Evolutionary conservation across 441 rosid genomes (phyloP).

Genomic region (Erodium moschatum): DNA sequence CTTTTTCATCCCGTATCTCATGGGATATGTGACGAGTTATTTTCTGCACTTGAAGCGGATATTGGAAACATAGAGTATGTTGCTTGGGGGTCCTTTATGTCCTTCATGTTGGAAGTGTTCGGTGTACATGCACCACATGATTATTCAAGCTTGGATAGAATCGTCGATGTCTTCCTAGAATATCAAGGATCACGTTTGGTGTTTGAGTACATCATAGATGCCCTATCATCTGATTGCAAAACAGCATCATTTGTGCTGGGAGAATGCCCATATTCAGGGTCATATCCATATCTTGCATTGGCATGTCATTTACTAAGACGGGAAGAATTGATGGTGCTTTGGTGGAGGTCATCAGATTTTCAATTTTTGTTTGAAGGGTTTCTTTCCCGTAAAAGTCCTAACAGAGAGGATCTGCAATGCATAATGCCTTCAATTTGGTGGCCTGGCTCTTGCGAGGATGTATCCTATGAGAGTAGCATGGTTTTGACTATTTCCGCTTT

Average conservation of each 20-base stretch:
- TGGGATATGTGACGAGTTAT: constrained; percentile 70
- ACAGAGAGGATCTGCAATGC: constrained; percentile 76
- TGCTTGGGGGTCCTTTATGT: constrained; percentile 66
- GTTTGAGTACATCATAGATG: constrained; percentile 57
- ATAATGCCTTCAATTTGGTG: constrained; percentile 96
- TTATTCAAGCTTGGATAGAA: constrained; percentile 57
- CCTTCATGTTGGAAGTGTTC: constrained; percentile 70
- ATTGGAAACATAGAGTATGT: constrained; percentile 50
- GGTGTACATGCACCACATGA: constrained; percentile 71
- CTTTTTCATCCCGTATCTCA: constrained; percentile 56
- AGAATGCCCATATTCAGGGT: constrained; percentile 89
- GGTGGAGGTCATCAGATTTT: constrained; percentile 80
- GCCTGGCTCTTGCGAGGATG: constrained; percentile 91
- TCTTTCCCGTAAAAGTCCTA: constrained; percentile 67
- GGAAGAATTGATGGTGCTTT: constrained; percentile 64
- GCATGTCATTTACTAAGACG: constrained; percentile 76
- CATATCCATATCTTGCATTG: constrained; percentile 78
- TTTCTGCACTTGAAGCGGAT: constrained; percentile 51
- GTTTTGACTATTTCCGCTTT: constrained; percentile 62
- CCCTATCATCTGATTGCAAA: constrained; percentile 76
- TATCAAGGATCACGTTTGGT: constrained; percentile 47
- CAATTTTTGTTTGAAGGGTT: constrained; percentile 78
- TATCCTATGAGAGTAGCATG: constrained; percentile 75
- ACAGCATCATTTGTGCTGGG: constrained; percentile 52
- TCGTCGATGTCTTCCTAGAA: constrained; percentile 58